These are phyloP conservation scores for Aegilops tauschii DNA, from an alignment of 176 grass and related monocot species.

Conservation along the genomic window DNA sequence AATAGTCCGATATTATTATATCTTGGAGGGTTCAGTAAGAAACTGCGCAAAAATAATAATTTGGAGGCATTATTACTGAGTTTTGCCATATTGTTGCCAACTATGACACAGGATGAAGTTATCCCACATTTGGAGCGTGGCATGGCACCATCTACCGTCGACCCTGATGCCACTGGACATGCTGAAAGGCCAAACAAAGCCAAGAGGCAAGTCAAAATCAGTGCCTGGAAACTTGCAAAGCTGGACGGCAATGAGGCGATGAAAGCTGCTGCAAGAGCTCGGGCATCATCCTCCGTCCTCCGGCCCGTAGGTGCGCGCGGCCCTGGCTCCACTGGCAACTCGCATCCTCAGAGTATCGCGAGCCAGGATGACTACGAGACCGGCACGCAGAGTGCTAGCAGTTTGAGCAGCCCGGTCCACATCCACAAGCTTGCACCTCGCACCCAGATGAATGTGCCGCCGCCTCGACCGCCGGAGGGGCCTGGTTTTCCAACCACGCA, in stretches of 20 bases:
- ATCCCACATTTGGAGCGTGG: slow-evolving; percentile 90
- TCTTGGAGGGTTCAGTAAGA: neutral
- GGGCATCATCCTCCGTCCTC: slow-evolving; percentile 89
- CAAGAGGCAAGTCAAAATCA: slow-evolving; percentile 87
- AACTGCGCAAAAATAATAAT: neutral
- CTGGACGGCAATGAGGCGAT: slow-evolving; percentile 79
- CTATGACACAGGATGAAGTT: slow-evolving; percentile 74
- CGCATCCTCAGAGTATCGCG: slow-evolving; percentile 61
- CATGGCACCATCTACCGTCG: slow-evolving; percentile 84
- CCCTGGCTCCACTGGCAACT: slow-evolving; percentile 61
- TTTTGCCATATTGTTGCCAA: neutral
- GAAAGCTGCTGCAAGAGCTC: slow-evolving; percentile 88
- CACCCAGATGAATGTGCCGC: slow-evolving; percentile 24
- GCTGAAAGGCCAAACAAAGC: slow-evolving; percentile 73
- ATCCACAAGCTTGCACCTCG: slow-evolving; percentile 47
- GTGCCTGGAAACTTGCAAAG: slow-evolving; percentile 95
- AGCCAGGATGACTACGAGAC: slow-evolving; percentile 84
- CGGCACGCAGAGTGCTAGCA: slow-evolving; percentile 69
- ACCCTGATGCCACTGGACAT: slow-evolving; percentile 73
- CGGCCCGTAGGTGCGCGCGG: slow-evolving; percentile 59
- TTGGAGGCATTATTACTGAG: neutral
- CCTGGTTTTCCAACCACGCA: slow-evolving; percentile 42
- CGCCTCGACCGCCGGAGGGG: slow-evolving; percentile 15
- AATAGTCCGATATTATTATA: neutral
- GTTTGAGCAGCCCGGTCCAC: slow-evolving; percentile 74